Base-by-base conservation (phyloP, 164 flowering plant species). In the Annona cherimola region DNA sequence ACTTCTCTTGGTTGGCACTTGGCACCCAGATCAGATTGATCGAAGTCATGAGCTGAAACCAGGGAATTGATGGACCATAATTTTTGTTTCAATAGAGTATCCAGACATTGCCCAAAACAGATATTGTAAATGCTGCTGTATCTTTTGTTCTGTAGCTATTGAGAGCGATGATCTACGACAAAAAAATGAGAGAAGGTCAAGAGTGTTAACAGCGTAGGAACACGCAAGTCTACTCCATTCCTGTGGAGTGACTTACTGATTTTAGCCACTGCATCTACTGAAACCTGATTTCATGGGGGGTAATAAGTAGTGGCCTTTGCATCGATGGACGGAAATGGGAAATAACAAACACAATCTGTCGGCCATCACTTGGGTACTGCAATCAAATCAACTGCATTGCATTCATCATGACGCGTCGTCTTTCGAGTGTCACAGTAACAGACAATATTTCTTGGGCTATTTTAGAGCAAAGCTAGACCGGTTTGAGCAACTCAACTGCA, bases 201-300 rank as follows among this genome's bases (percentile, higher is more conserved):
- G 41, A 69, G 35, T 59, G 35, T 54, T 77, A 80, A 90, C 80
- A 84, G 39, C 69, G 84, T 74, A 18, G 70, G 74, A 71, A 84
- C 84, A 0, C 61, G 81, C 81, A 87, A 76, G 45, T 86, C 74
- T 14, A 89, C 70, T 2, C 85, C 80, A 55, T 81, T 80, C 70
- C 77, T 84, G 75, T 78, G 70, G 73, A 89, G 69, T n/a, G 88
- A 80, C 26, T 59, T 45, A 55, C 86, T 86, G 66, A 89, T 60
- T 8, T 85, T 79, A 12, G 69, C 69, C 9, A 79, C 75, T 61
- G 80, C 69, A 43, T 74, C 73, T 69, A 78, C 81, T 54, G 79
- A 83, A 35, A 65, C 83, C 88, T 87, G 81, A 65, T 41, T 73
- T 39, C 66, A 39, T 35, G 5, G 18, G 35, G 42, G 57, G 35